Base-by-base conservation (phyloP, 1,284 basidiomycete species). In the Puccinia sorghi region DNA sequence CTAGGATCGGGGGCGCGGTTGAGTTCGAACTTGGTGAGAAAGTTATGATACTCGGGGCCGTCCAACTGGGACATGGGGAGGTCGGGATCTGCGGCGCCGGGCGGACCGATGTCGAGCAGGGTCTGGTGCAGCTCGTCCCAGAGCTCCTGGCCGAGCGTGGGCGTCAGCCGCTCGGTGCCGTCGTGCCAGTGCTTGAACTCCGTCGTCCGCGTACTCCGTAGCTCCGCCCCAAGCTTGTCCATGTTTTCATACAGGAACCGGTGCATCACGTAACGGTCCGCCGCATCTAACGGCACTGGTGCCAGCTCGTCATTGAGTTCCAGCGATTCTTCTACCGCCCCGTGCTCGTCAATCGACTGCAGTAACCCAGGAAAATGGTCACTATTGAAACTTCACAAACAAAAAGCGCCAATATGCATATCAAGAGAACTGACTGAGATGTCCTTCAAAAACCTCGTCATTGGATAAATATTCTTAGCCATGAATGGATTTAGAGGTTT, bases 371-470 rank as follows among this genome's bases (percentile, higher is more conserved):
- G 8, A 72, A 57, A 11, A 37, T 4, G 13, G 8, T 57, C 27
- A 20, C 17, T n/a, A 20, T 7, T 32, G 13, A 22, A 32, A 37
- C n/a, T 27, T 41, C 22, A 37, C 27, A 12, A n/a, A 15, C 5
- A 71, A 41, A n/a, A 41, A 71, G 13, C 0, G 32, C 8, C 8
- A 39, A 32, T 5, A 48, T 11, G 20, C 80, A 41, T 72, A 77
- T 48, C 8, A 72, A 77, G 71, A 67, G 46, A 27, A 84, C 89
- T 82, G 82, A 93, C 92, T 81, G 90, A 89, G 50, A 94, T 86
- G 82, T 93, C 91, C 61, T 89, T 92, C 78, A 96, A 85, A 86
- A 92, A 96, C 66, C 90, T 88, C 1, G 92, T 93, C 56, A 96
- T 90, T 72, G 89, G 90, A 39, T 89, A 87, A 79, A 94, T 93